phyloP scores from a whole-genome alignment of 345 rosid genomes.

The Eucalyptus guilfoylei region DNA sequence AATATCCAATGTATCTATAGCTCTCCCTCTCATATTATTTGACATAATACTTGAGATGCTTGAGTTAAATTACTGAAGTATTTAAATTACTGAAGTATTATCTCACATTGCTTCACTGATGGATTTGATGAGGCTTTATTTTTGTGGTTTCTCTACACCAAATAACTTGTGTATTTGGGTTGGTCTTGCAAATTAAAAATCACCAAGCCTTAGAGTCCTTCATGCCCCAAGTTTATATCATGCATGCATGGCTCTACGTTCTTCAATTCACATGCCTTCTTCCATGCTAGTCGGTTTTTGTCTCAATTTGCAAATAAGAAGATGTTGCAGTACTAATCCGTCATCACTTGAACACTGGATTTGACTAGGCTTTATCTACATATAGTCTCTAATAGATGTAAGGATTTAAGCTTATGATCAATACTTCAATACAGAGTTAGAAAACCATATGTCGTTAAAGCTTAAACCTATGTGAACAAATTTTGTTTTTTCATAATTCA shows the following conservation, averaged over 20 bases:
- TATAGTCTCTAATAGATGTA: background rate
- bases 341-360: background rate
- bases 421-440: background rate
- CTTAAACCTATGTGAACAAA: background rate
- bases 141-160: background rate
- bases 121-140: background rate
- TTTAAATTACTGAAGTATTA: background rate
- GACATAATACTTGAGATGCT: background rate
- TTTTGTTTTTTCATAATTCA: background rate
- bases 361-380: background rate
- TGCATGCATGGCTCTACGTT: background rate
- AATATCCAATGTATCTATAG: background rate
- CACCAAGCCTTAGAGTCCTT: background rate
- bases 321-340: background rate
- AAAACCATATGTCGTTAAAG: background rate
- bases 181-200: too few relatives aligned
- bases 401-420: background rate
- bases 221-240: background rate
- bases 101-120: background rate
- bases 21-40: background rate
- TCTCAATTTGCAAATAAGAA: background rate
- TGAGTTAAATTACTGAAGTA: background rate
- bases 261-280: background rate
- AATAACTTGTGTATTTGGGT: background rate
- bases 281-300: background rate